Evolutionary conservation across 2,329 filamentous ascomycete species (phyloP), one percentile per base, ranked within the genome.

Genomic region (Coniochaeta hoffmannii): DNA sequence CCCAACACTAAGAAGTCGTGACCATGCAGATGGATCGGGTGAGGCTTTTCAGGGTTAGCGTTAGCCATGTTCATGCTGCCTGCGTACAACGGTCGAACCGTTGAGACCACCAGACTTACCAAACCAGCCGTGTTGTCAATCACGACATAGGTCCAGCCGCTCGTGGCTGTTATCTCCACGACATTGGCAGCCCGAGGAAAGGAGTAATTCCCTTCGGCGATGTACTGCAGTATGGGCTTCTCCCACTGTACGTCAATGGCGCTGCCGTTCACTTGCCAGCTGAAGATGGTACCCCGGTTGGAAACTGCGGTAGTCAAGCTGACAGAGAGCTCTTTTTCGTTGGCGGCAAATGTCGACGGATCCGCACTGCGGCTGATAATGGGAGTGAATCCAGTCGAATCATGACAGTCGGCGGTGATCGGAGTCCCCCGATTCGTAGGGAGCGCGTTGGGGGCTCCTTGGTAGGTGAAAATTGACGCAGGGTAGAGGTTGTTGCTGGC

Each of bases 381-480:
- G 9, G 68, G 68, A 1, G 44, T 32, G 46, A 61, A 63, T 7
- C 49, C 57, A 0, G 53, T 52, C n/a, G 50, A 7, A 15, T 62
- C 61, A 14, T 54, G 52, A 53, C 61, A 63, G 15, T 49, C 53
- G 32, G 57, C 60, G 28, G 62, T 63, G 24, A 72, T 72, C 0
- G 58, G 55, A 31, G 61, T 56, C 0, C 65, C 69, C 8, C 71
- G 72, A 7, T 66, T 56, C 22, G 50, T 53, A 31, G 50, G 50
- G n/a, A 53, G 50, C 15, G 58, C 59, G 3, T 60, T 60, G 2
- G 66, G 31, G 10, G 69, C 69, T 26, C 68, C 69, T 0, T 63
- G 62, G 60, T 76, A 76, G 50, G 63, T 65, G 60, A 75, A 66
- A 56, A 76, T 70, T 49, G 70, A 67, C 0, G 73, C 73, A 0